phyloP scores from a whole-genome alignment of 192 early-diverging fungal genomes.

The Coemansia sp. region DNA sequence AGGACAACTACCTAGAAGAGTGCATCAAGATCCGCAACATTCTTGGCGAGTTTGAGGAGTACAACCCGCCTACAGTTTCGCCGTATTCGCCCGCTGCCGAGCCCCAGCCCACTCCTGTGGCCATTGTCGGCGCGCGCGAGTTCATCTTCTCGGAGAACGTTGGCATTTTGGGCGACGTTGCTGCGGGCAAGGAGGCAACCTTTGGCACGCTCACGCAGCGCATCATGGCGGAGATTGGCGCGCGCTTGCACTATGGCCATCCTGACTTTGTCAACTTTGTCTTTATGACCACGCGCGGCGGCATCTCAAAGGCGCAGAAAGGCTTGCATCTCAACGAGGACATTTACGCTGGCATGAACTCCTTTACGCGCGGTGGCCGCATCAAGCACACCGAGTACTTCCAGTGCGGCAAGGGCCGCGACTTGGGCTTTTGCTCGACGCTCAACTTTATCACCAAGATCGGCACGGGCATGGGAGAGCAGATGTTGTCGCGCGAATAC shows the following conservation, averaged over 20 bases:
- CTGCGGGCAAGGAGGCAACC: slow-evolving; percentile 84
- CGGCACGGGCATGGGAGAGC: slow-evolving; percentile 89
- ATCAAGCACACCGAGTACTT: slow-evolving; percentile 91
- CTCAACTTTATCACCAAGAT: slow-evolving; percentile 90
- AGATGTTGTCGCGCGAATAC: slow-evolving; percentile 90
- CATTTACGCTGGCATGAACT: slow-evolving; percentile 90
- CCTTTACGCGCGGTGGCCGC: slow-evolving; percentile 76
- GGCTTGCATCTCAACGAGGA: slow-evolving; percentile 90
- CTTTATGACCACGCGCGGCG: slow-evolving; percentile 84
- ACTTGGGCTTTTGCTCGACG: slow-evolving; percentile 84
- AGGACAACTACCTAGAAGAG: slow-evolving; percentile 92
- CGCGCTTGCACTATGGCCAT: slow-evolving; percentile 83
- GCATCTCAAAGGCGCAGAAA: slow-evolving; percentile 85
- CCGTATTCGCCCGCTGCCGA: slow-evolving; percentile 67
- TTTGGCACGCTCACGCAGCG: slow-evolving; percentile 84
- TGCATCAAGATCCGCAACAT: slow-evolving; percentile 84
- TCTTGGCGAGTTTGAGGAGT: slow-evolving; percentile 80
- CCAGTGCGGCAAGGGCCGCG: slow-evolving; percentile 89
- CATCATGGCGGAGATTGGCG: slow-evolving; percentile 81
- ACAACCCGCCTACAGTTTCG: slow-evolving; percentile 61
- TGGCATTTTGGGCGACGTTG: slow-evolving; percentile 82
- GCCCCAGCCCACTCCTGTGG: slow-evolving; percentile 65
- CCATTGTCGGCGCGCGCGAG: slow-evolving; percentile 83
- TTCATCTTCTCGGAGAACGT: slow-evolving; percentile 85
- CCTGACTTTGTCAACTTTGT: slow-evolving; percentile 87